A percentile compares a stretch with the other conserved stretches of the same genome.
Conservation (phyloP, 2,329 filamentous ascomycete species). For the Beauveria bassiana region DNA sequence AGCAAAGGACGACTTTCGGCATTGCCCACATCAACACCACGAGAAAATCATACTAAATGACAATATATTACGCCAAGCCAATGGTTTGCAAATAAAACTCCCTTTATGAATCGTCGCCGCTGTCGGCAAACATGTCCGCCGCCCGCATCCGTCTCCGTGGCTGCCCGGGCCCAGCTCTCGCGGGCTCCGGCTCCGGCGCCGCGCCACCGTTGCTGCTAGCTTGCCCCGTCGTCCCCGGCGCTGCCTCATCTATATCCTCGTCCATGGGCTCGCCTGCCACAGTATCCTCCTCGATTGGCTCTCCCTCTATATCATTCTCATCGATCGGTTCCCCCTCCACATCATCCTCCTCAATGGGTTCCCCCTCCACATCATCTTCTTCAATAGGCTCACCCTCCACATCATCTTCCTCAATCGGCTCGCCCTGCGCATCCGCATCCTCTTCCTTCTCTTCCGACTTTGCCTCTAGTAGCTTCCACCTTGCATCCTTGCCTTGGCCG, state of each 20-base stretch:
- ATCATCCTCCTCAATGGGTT: slow-evolving; percentile 36
- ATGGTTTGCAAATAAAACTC: background rate
- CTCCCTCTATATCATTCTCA: slow-evolving; percentile 40
- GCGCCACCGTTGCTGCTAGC: slow-evolving; percentile 25
- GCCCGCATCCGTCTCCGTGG: slow-evolving; percentile 61
- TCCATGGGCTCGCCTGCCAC: slow-evolving; percentile 31
- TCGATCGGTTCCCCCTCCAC: slow-evolving; percentile 30
- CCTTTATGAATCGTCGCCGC: slow-evolving; percentile 38
- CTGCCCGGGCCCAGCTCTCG: slow-evolving; percentile 19
- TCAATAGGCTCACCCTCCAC: slow-evolving; percentile 36
- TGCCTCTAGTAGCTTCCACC: slow-evolving; percentile 45
- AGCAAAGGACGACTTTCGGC: background rate
- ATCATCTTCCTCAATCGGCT: slow-evolving; percentile 38
- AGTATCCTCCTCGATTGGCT: slow-evolving; percentile 32
- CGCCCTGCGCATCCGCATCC: slow-evolving; percentile 43
- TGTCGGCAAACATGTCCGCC: slow-evolving; percentile 82
- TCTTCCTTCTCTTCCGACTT: slow-evolving; percentile 21
- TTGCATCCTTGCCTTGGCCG: slow-evolving; percentile 29
- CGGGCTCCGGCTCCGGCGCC: slow-evolving; percentile 14
- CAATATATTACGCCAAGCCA: background rate
- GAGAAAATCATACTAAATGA: background rate
- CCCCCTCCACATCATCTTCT: slow-evolving; percentile 41
- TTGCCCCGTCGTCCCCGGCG: slow-evolving; percentile 17
- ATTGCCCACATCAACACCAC: background rate
- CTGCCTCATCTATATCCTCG: slow-evolving; percentile 29